Percentiles rank a stretch among this genome's conserved stretches.
These are phyloP conservation scores for Radiomyces spectabilis DNA, from an alignment of 192 early-diverging fungal genomes.

Conservation along the genomic window DNA sequence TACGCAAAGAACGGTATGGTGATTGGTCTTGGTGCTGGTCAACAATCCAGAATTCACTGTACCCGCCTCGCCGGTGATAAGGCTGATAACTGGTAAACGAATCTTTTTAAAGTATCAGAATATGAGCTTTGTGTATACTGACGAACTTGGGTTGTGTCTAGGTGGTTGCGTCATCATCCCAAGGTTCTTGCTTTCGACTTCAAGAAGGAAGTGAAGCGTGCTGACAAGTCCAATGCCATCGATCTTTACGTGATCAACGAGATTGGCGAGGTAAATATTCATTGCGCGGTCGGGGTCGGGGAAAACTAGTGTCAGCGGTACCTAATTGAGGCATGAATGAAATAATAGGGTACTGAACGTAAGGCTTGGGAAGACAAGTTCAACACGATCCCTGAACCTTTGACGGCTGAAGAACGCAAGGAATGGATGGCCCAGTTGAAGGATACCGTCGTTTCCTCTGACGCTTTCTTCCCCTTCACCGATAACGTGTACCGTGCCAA, in stretches of 20 bases:
- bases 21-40: conserved; percentile 94
- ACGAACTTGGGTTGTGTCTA: not conserved
- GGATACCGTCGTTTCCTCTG: conserved; percentile 84
- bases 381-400: conserved; percentile 64
- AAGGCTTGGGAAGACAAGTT: conserved; percentile 77
- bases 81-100: conserved; percentile 83
- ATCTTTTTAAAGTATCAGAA: not conserved
- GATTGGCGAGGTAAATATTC: conserved; percentile 59
- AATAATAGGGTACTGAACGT: conserved; percentile 50
- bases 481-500: conserved; percentile 89
- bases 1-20: conserved; percentile 98
- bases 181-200: conserved; percentile 86
- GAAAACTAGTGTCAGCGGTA: too few relatives aligned
- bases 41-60: conserved; percentile 98
- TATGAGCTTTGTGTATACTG: not conserved
- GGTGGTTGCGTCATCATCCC: conserved; percentile 94
- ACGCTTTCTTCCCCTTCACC: conserved; percentile 99
- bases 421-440: conserved; percentile 62
- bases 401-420: conserved; percentile 75
- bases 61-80: conserved; percentile 98
- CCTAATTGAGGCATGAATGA: too few relatives aligned
- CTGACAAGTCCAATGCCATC: conserved; percentile 96
- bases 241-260: conserved; percentile 90
- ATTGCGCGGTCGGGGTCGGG: too few relatives aligned
- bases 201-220: conserved; percentile 81